These are phyloP conservation scores for Mucor velutinosus DNA, from an alignment of 371 early-diverging fungal species.

Conservation along the genomic window DNA sequence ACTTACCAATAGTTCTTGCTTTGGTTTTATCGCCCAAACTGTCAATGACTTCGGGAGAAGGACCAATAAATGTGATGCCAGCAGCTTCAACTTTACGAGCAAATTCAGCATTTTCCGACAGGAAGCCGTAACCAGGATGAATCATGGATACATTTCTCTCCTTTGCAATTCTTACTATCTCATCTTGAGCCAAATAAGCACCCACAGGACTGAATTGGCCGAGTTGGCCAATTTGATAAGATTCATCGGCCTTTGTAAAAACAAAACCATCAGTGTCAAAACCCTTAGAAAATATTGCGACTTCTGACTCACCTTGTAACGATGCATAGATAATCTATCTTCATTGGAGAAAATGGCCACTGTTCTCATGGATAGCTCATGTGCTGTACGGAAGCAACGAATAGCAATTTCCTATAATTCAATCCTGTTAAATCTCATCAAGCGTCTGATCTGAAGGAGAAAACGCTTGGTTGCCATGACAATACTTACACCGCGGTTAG, in stretches of 20 bases:
- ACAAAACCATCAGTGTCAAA: neutral
- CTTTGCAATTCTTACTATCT: constrained; percentile 86
- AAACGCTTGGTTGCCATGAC: neutral
- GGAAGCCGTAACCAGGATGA: constrained; percentile 91
- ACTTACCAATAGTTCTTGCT: constrained; percentile 80
- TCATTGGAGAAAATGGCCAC: constrained; percentile 90
- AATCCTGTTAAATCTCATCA: neutral
- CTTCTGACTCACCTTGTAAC: constrained; percentile 72
- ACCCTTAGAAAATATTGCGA: neutral
- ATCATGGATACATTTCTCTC: constrained; percentile 79
- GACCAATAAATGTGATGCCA: constrained; percentile 93
- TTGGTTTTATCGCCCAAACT: constrained; percentile 93
- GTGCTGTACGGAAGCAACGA: constrained; percentile 89
- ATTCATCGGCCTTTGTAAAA: constrained; percentile 78
- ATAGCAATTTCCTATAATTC: constrained; percentile 85
- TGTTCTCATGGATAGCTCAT: constrained; percentile 88
- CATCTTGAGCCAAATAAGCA: constrained; percentile 93
- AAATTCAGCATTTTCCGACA: constrained; percentile 90
- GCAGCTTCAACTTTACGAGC: constrained; percentile 86
- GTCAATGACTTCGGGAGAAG: constrained; percentile 83
- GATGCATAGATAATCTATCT: constrained; percentile 91
- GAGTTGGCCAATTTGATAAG: constrained; percentile 86
- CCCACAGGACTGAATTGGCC: constrained; percentile 88
- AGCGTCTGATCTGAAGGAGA: neutral
- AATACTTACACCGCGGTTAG: constrained; percentile 64